Evolutionary conservation across 192 early-diverging fungal species (phyloP).

Genomic region (Umbelopsis vinacea): DNA sequence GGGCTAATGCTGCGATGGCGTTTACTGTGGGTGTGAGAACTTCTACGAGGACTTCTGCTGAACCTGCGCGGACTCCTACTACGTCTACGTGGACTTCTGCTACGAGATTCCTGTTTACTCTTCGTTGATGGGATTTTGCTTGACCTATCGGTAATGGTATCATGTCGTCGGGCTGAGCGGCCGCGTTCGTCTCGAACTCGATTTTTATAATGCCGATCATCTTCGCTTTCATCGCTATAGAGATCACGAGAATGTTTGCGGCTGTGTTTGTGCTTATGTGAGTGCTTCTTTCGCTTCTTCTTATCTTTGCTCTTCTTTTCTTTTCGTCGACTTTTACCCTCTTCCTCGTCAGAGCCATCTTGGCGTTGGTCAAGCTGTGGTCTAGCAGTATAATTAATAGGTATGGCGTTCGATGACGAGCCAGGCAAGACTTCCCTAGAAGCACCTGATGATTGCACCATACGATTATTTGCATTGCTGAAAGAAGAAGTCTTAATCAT

Average conservation of each 20-base stretch:
- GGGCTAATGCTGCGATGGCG: no score
- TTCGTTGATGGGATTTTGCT: not conserved
- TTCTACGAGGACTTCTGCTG: not conserved
- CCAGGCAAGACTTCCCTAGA: not conserved
- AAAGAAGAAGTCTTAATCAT: not conserved
- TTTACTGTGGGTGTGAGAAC: not conserved
- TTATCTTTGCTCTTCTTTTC: conserved; percentile 31
- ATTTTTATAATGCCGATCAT: conserved; percentile 17
- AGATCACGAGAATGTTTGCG: not conserved
- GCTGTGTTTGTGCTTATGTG: conserved; percentile 23
- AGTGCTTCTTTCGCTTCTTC: conserved; percentile 27
- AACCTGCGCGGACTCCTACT: not conserved
- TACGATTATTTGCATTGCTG: not conserved
- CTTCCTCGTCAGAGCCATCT: not conserved
- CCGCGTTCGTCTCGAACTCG: not conserved
- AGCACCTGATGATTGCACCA: not conserved
- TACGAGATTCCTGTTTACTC: not conserved
- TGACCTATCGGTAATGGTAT: not conserved
- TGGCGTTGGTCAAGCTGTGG: not conserved
- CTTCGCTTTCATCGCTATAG: conserved; percentile 5
- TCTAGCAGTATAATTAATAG: not conserved
- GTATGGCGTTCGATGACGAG: conserved; percentile 8
- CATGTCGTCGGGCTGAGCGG: not conserved
- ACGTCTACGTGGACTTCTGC: not conserved
- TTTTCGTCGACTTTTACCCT: conserved; percentile 14